Conservation (phyloP, 768 basidiomycete genomes). For the Trametes cubensis region DNA sequence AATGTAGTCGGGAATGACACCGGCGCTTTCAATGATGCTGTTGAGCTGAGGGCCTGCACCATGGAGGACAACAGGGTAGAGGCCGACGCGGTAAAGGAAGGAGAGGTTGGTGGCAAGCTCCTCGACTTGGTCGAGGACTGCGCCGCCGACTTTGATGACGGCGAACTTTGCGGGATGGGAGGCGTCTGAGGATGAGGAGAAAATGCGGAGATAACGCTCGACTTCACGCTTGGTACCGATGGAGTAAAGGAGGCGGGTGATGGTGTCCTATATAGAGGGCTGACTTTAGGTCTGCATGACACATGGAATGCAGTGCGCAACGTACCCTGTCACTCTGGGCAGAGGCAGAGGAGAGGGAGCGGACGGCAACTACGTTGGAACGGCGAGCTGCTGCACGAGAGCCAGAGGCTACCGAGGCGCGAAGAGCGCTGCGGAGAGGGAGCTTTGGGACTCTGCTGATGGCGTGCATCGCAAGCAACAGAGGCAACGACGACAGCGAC, state of each 20-base stretch:
- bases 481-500: neutral
- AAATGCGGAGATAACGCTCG: constrained; percentile 97
- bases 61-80: constrained; percentile 97
- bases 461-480: constrained; percentile 36
- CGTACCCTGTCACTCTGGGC: constrained; percentile 77
- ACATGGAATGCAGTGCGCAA: constrained; percentile 19
- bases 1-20: constrained; percentile 94
- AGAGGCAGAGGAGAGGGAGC: constrained; percentile 48
- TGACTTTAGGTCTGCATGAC: constrained; percentile 1
- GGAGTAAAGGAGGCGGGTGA: constrained; percentile 94
- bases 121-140: constrained; percentile 88
- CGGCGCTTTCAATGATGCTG: constrained; percentile 88
- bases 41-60: constrained; percentile 96
- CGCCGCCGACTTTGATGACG: constrained; percentile 98
- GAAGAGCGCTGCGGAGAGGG: constrained; percentile 34
- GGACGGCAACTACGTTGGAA: constrained; percentile 13
- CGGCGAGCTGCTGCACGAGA: constrained; percentile 41
- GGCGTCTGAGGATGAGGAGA: constrained; percentile 89
- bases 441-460: constrained; percentile 26
- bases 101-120: constrained; percentile 94
- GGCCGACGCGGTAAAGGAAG: constrained; percentile 94
- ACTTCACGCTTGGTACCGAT: constrained; percentile 97
- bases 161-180: constrained; percentile 93
- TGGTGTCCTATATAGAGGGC: constrained; percentile 74
- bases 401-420: constrained; percentile 50